These are phyloP conservation scores for Phytophthora kernoviae DNA, from an alignment of 352 stramenopile species.

Conservation along the genomic window DNA sequence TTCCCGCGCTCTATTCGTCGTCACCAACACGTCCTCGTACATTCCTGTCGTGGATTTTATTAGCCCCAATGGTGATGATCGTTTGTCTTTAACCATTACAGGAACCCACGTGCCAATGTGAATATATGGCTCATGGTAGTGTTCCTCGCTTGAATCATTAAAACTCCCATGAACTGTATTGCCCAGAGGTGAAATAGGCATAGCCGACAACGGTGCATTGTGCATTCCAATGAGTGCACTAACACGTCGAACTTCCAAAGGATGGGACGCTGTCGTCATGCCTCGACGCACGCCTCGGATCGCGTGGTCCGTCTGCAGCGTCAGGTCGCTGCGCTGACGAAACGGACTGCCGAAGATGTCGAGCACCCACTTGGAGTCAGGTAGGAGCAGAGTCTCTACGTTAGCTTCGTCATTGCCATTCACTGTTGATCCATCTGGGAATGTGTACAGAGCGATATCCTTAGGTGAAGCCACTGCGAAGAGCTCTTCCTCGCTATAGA, in stretches of 20 bases:
- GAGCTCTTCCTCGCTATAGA: constrained; percentile 79
- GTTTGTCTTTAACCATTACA: constrained; percentile 59
- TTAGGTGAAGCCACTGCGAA: constrained; percentile 60
- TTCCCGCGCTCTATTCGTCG: constrained; percentile 62
- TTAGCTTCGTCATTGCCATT: constrained; percentile 36
- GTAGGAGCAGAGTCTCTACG: constrained; percentile 25
- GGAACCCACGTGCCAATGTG: constrained; percentile 82
- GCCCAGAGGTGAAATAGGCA: constrained; percentile 35
- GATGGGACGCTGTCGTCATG: constrained; percentile 17
- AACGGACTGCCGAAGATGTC: constrained; percentile 77
- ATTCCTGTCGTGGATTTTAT: constrained; percentile 42
- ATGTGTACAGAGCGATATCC: constrained; percentile 67
- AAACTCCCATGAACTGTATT: constrained; percentile 27
- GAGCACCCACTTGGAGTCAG: constrained; percentile 73
- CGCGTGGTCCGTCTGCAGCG: constrained; percentile 60
- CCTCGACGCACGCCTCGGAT: constrained; percentile 51
- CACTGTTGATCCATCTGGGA: constrained; percentile 37
- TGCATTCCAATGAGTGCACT: constrained; percentile 18
- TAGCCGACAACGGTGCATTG: constrained; percentile 8
- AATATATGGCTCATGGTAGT: constrained; percentile 71
- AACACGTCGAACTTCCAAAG: constrained; percentile 30
- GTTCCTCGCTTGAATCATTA: constrained; percentile 7
- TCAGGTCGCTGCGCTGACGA: constrained; percentile 50
- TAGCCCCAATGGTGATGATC: constrained; percentile 19
- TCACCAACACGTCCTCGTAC: constrained; percentile 74